Evolutionary conservation across 768 basidiomycete species (phyloP).

Genomic region (Porphyrellus cyaneotinctus): DNA sequence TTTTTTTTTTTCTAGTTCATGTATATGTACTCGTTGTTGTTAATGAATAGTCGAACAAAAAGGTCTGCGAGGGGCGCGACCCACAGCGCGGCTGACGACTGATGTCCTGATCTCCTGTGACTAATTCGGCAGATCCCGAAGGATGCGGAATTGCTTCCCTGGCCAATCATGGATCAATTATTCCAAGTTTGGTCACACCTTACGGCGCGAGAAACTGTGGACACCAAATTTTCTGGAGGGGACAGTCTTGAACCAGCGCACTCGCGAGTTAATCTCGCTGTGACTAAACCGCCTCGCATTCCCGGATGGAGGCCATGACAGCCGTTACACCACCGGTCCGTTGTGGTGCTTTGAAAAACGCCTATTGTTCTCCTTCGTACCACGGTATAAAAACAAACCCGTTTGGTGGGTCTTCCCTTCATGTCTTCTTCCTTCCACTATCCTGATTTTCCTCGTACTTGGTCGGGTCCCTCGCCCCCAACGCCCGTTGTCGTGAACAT

Average conservation of each 20-base stretch:
- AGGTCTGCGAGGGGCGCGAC: constrained; percentile 77
- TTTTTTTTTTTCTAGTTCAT: constrained; percentile 15
- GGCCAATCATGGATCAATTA: constrained; percentile 80
- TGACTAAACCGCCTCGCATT: constrained; percentile 62
- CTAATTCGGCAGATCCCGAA: constrained; percentile 85
- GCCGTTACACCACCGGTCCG: constrained; percentile 57
- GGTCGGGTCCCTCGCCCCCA: constrained; percentile 1
- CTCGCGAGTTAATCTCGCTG: constrained; percentile 59
- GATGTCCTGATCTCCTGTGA: constrained; percentile 85
- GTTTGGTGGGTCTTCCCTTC: background rate
- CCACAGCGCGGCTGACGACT: constrained; percentile 83
- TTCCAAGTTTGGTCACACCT: constrained; percentile 67
- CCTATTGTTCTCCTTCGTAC: no score
- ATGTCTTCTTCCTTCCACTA: background rate
- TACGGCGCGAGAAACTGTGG: constrained; percentile 62
- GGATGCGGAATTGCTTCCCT: constrained; percentile 94
- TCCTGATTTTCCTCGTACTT: background rate
- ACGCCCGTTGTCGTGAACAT: constrained; percentile 8
- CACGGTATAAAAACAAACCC: constrained; percentile 9
- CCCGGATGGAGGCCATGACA: constrained; percentile 83
- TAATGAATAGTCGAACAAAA: constrained; percentile 30
- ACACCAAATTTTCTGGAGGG: constrained; percentile 94
- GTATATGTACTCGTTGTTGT: constrained; percentile 27
- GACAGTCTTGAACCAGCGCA: constrained; percentile 93
- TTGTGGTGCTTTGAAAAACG: background rate